Evolutionary conservation across 129 eudicot species (phyloP), one percentile per base, ranked within the genome.

Genomic region (Solidago caesia): DNA sequence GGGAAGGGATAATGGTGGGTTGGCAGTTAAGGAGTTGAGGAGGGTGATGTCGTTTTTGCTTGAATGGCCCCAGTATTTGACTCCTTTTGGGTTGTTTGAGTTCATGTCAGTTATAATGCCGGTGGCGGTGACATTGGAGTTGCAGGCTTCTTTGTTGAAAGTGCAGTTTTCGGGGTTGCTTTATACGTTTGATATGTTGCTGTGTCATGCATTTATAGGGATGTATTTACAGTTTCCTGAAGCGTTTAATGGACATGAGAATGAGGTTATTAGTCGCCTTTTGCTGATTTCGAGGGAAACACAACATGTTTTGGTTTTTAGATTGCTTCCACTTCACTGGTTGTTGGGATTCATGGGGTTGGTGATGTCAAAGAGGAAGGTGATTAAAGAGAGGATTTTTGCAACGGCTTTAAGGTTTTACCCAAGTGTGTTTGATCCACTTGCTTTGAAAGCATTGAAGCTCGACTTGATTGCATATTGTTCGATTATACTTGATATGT

Each of bases 241-340:
- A 77, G 85, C 96, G 11, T 92, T 92, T 68, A 83, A 73, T 70
- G 97, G 92, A n/a, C 96, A 93, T 60, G 97, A 93, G 45, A 68
- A 82, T 43, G 97, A 93, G 42, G 82, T 93, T 44, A 82, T 83
- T 43, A 81, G 73, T 48, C 85, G 98, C 1, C 76, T 90, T 11
- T 67, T 85, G 79, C 73, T 90, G 41, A 78, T 90, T 33, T 85
- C 97, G 1, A 93, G 82, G 71, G 97, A 90, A 77, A 73, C 82
- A 3, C 97, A 88, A 15, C 85, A 85, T 55, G 64, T 70, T 76
- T 77, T 90, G 88, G 96, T 85, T 71, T 90, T 88, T 59, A 77
- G 97, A 76, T 70, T 90, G 89, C 89, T 93, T 76, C 87, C 84
- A 7, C 91, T 93, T 71, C 98, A 93, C 58, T 93, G 98, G 98